Evolutionary conservation across 139 green algal genomes (phyloP), one percentile per base, ranked within the genome.

Genomic region (Coccomyxa sp.): DNA sequence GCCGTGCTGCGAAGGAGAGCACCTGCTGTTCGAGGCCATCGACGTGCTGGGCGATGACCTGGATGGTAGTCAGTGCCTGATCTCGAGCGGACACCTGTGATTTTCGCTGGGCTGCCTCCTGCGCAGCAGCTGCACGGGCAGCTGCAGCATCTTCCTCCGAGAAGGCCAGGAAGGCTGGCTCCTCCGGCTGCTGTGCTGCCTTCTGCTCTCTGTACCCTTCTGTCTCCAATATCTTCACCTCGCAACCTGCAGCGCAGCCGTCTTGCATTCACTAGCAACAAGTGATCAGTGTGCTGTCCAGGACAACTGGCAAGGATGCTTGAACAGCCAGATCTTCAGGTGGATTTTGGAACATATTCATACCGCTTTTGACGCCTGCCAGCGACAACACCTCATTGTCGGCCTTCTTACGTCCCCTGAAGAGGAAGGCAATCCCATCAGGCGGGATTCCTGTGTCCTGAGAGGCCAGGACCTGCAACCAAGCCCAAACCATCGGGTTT

Each of bases 301-400:
- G 10, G 18, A 71, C 63, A 3, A 71, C 63, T 25, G 18, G 63
- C 63, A 71, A 21, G 63, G 9, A 71, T 71, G 63, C 18, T 38
- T 45, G 71, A 45, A 77, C 1, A 45, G 12, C 71, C 27, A 12
- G 1, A 38, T 1, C 31, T 25, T 77, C 25, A 38, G 1, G 4
- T 31, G 1, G 45, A 31, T 45, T 71, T 25, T 30, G 25, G 17
- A 16, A 77, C 27, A 31, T 59, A 17, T 25, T 12, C 78, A 13
- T 58, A 77, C 82, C 82, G 60, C 81, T 80, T 38, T 85, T 85
- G 30, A 85, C 51, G 30, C 82, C 82, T 57, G 75, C 58, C 28
- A 66, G 21, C 18, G 80, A 66, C 13, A 85, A 76, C 21, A 77
- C 67, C 0, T 60, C 38, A 1, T n/a, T 67, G 80, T 85, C 82